phyloP scores from a whole-genome alignment of 768 basidiomycete species.

The Mycena galopus region DNA sequence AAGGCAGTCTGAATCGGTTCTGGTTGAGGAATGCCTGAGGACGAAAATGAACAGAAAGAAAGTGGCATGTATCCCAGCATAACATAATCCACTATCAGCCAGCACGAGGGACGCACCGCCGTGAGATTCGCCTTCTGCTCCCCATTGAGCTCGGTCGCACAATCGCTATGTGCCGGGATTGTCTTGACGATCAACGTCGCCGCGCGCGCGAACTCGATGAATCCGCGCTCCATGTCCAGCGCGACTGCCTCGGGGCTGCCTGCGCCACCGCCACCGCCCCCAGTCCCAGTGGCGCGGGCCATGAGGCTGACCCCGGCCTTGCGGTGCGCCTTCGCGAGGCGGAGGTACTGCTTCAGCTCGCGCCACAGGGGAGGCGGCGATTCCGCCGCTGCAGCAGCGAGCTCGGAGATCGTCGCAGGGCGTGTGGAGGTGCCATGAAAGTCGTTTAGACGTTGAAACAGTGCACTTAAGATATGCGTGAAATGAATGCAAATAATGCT shows the following conservation, averaged over 20 bases:
- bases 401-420: background rate
- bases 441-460: too few species aligned
- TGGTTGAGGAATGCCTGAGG: too few species aligned
- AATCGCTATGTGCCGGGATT: slow-evolving; percentile 79
- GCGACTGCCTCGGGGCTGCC: background rate
- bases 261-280: too few species aligned
- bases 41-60: too few species aligned
- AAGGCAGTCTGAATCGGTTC: too few species aligned
- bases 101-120: slow-evolving; percentile 54
- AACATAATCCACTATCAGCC: too few species aligned
- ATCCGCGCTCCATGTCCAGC: slow-evolving; percentile 63
- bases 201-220: background rate
- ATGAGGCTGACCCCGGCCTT: slow-evolving; percentile 44
- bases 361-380: background rate
- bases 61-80: too few species aligned
- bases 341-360: background rate
- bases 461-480: too few species aligned
- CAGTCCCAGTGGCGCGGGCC: slow-evolving; percentile 47
- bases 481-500: too few species aligned
- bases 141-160: slow-evolving; percentile 40
- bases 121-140: slow-evolving; percentile 64
- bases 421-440: background rate
- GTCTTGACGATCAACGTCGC: slow-evolving; percentile 75
- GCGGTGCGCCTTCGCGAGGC: slow-evolving; percentile 68
- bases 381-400: background rate